These are phyloP conservation scores for Cladosporium cucumerinum DNA, from an alignment of 2,329 filamentous ascomycete species.

Conservation along the genomic window DNA sequence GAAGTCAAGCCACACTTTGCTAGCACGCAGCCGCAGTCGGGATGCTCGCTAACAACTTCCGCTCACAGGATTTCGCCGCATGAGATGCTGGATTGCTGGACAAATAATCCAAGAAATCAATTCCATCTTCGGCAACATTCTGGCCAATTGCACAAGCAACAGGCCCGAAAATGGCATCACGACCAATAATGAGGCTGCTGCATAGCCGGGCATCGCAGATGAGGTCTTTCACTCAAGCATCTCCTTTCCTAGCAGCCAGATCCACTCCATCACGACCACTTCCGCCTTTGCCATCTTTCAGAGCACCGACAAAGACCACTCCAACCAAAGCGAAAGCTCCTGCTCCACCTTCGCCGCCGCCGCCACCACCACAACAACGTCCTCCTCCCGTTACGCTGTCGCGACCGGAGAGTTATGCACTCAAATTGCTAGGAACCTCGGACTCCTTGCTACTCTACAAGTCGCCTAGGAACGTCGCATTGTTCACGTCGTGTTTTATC, in stretches of 20 bases:
- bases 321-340: neutral
- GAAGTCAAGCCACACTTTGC: conserved; percentile 5
- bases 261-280: neutral
- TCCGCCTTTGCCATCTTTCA: neutral
- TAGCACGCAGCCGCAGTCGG: conserved; percentile 1
- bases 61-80: neutral
- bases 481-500: neutral
- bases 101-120: neutral
- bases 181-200: conserved; percentile 4
- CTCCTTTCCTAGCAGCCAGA: conserved; percentile 6
- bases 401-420: neutral
- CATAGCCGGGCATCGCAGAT: conserved; percentile 5
- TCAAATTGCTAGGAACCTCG: neutral
- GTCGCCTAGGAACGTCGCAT: neutral
- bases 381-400: neutral
- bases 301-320: neutral
- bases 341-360: neutral
- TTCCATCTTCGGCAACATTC: neutral
- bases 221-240: conserved; percentile 9
- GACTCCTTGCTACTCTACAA: conserved; percentile 9
- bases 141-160: neutral
- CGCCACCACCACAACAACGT: neutral
- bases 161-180: conserved; percentile 4
- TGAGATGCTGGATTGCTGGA: neutral
- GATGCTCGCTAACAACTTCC: neutral